These are phyloP conservation scores for Kitagawia praeruptora DNA, from an alignment of 129 eudicot species.

Conservation along the genomic window DNA sequence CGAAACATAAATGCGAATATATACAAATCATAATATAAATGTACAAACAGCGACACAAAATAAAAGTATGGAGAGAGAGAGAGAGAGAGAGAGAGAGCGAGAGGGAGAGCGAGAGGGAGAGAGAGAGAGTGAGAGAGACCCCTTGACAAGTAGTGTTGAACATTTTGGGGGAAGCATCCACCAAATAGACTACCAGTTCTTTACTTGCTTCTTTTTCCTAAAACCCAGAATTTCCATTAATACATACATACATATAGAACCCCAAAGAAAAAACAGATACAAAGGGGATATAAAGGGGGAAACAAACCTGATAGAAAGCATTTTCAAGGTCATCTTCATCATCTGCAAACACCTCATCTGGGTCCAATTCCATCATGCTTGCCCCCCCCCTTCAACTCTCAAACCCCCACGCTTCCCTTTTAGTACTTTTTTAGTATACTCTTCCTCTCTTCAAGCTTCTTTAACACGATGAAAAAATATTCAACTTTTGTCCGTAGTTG, in stretches of 20 bases:
- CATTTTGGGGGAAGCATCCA: slow-evolving; percentile 98
- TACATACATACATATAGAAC: background rate
- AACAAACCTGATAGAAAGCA: slow-evolving; percentile 47
- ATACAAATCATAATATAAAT: too few species aligned
- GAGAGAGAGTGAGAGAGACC: slow-evolving; percentile 20
- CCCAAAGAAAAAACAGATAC: background rate
- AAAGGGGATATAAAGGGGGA: background rate
- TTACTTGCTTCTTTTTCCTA: slow-evolving; percentile 65
- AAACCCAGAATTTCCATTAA: background rate
- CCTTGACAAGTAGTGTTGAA: slow-evolving; percentile 47
- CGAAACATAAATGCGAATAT: too few species aligned
- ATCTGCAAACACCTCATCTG: slow-evolving; percentile 86
- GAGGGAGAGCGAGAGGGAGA: too few species aligned
- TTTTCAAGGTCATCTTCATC: slow-evolving; percentile 75
- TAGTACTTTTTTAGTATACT: rapidly evolving
- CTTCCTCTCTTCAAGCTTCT: too few species aligned
- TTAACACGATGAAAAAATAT: too few species aligned
- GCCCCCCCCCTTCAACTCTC: too few species aligned
- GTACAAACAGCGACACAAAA: too few species aligned
- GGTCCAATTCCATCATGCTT: slow-evolving; percentile 63
- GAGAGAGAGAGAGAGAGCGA: too few species aligned
- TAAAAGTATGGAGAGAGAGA: too few species aligned
- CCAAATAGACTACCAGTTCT: slow-evolving; percentile 67
- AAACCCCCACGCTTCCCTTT: too few species aligned
- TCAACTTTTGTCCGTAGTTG: too few species aligned